These are phyloP conservation scores for Helotiales sp. DNA, from an alignment of 2,329 filamentous ascomycete species.

Conservation along the genomic window DNA sequence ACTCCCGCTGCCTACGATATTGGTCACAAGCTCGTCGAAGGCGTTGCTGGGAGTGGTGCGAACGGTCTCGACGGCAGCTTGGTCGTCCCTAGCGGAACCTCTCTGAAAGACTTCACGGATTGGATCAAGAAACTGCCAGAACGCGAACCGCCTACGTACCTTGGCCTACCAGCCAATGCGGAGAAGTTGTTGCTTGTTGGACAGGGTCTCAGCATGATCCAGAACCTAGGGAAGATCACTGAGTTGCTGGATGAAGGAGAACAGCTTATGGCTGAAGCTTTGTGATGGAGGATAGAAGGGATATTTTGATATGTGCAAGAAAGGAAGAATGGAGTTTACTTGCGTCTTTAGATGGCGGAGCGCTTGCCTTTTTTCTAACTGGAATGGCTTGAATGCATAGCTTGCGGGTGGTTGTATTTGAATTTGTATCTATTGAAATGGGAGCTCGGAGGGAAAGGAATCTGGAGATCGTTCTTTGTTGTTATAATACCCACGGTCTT, in stretches of 20 bases:
- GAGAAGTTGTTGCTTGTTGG: slow-evolving; percentile 94
- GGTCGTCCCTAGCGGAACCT: slow-evolving; percentile 78
- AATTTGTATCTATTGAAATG: neutral
- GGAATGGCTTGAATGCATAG: neutral
- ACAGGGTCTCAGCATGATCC: slow-evolving; percentile 82
- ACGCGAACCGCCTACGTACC: slow-evolving; percentile 92
- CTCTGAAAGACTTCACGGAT: slow-evolving; percentile 80
- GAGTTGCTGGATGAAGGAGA: slow-evolving; percentile 93
- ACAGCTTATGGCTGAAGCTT: slow-evolving; percentile 76
- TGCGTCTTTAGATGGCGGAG: neutral
- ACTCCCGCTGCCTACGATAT: slow-evolving; percentile 91
- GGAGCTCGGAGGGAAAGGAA: neutral
- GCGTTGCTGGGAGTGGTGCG: slow-evolving; percentile 47
- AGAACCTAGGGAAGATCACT: slow-evolving; percentile 82
- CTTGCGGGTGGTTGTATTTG: neutral
- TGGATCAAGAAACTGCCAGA: slow-evolving; percentile 95
- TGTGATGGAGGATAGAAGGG: slow-evolving; percentile 22
- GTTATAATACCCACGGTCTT: slow-evolving; percentile 17
- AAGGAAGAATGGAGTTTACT: neutral
- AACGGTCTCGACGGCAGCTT: slow-evolving; percentile 61
- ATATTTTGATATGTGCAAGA: slow-evolving; percentile 26
- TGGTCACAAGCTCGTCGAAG: slow-evolving; percentile 85
- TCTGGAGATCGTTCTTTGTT: slow-evolving; percentile 1
- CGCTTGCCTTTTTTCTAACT: neutral
- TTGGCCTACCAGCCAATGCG: slow-evolving; percentile 91